Evolutionary conservation across 805 yeast species (phyloP), one percentile per base, ranked within the genome.

Genomic region (Saturnispora hagleri): DNA sequence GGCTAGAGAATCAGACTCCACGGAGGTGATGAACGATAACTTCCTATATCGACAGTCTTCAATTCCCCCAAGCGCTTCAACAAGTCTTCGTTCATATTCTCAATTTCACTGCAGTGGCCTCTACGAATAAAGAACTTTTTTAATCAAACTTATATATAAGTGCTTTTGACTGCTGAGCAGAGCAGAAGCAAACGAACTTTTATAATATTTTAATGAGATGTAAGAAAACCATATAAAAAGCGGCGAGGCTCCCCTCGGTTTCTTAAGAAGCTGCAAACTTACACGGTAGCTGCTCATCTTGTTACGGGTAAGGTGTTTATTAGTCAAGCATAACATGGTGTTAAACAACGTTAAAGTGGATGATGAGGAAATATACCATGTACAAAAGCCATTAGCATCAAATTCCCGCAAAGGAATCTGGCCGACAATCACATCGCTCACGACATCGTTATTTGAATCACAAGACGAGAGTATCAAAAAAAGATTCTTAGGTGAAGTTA

Each of bases 391-490:
- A 45, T 13, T 20, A 26, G 43, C 38, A 10, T 31, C 38, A 9
- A n/a, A 41, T 41, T 22, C 44, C 2, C 18, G 31, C 6, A 28
- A 31, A 17, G 22, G 28, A 31, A 26, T 44, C 6, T 44, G 47
- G 47, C 47, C 47, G 9, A 18, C 26, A n/a, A 9, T 44, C 13
- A 20, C 38, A 31, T 13, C 45, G 5, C 28, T 65, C 8, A 54
- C 62, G 43, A 55, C 52, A 40, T 47, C 61, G 10, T 42, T 58
- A 35, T 48, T 64, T 12, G 54, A 54, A 17, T 60, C 65, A 3
- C 52, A 53, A 33, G 56, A 57, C 36, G 48, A 50, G 36, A 44
- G 49, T n/a, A 43, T 51, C 15, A 51, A 50, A 8, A 49, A 40
- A 12, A 42, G 53, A 33, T 48, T 52, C 47, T 55, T 53, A 22